These are phyloP conservation scores for Leishmania arabica DNA, from an alignment of 208 protist genomes.

Conservation along the genomic window DNA sequence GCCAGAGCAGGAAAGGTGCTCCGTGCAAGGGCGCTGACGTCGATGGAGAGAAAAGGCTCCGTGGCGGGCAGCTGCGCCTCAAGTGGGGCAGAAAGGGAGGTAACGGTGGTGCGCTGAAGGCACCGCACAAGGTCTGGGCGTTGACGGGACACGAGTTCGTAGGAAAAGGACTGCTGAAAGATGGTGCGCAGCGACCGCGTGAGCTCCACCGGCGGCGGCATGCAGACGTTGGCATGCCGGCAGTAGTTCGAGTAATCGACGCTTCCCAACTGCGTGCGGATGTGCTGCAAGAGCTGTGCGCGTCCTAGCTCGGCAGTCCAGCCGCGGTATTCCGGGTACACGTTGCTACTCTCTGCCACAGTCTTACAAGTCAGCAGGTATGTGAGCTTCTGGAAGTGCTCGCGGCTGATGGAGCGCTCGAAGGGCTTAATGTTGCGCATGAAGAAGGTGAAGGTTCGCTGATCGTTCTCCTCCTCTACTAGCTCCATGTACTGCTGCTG, in stretches of 20 bases:
- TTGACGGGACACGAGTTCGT: slow-evolving; percentile 48
- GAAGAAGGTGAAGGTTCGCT: slow-evolving; percentile 81
- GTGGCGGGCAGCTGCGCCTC: slow-evolving; percentile 58
- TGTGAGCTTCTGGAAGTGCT: slow-evolving; percentile 77
- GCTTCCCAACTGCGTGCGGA: slow-evolving; percentile 51
- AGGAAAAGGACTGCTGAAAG: slow-evolving; percentile 67
- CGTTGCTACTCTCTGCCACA: slow-evolving; percentile 57
- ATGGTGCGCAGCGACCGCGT: slow-evolving; percentile 45
- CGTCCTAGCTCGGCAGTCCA: slow-evolving; percentile 77
- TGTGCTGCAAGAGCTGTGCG: slow-evolving; percentile 60
- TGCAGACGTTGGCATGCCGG: slow-evolving; percentile 51
- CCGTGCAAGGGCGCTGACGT: slow-evolving; percentile 48
- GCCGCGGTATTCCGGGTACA: slow-evolving; percentile 74
- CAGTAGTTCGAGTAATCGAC: slow-evolving; percentile 56
- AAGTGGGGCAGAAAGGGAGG: slow-evolving; percentile 45
- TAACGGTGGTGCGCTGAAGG: slow-evolving; percentile 25
- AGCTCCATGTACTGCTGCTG: slow-evolving; percentile 87
- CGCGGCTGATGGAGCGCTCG: slow-evolving; percentile 59
- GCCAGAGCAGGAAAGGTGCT: slow-evolving; percentile 16
- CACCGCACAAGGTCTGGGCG: slow-evolving; percentile 32
- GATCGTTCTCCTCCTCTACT: slow-evolving; percentile 76
- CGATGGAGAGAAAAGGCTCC: slow-evolving; percentile 54
- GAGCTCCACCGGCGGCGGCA: slow-evolving; percentile 17
- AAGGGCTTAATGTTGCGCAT: slow-evolving; percentile 83
- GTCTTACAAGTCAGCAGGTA: slow-evolving; percentile 85